Evolutionary conservation across 345 rosid genomes (phyloP).

Genomic region (Pseudoturritis turrita): DNA sequence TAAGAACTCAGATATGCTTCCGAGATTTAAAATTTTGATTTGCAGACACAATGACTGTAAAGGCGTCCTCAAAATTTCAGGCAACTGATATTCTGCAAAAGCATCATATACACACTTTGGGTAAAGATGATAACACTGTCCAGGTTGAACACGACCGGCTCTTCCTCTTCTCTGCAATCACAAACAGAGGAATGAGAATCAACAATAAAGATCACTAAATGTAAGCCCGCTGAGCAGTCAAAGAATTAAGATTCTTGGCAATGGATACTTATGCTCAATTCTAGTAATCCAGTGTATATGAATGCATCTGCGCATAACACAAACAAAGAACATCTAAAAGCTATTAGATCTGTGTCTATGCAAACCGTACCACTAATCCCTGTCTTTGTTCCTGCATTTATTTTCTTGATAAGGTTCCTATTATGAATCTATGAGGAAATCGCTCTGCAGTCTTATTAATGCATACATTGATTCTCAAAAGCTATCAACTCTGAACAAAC

Average conservation of each 20-base stretch:
- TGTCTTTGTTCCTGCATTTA: neutral
- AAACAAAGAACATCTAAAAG: neutral
- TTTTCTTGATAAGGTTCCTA: neutral
- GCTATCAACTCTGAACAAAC: slow-evolving; percentile 9
- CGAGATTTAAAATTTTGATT: slow-evolving; percentile 81
- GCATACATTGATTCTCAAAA: neutral
- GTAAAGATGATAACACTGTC: slow-evolving; percentile 87
- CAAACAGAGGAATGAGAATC: slow-evolving; percentile 23
- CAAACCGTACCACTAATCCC: neutral
- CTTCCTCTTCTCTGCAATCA: slow-evolving; percentile 82
- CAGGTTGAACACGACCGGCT: slow-evolving; percentile 93
- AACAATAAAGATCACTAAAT: neutral
- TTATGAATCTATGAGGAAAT: neutral
- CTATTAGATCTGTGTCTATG: neutral
- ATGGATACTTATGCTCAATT: neutral
- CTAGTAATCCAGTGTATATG: neutral
- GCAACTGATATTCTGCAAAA: slow-evolving; percentile 84
- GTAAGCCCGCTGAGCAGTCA: slow-evolving; percentile 1
- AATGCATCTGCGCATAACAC: neutral
- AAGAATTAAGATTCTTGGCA: neutral
- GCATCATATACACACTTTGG: slow-evolving; percentile 83
- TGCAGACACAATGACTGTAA: slow-evolving; percentile 90
- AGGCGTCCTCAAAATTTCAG: slow-evolving; percentile 94
- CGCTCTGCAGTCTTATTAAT: neutral
- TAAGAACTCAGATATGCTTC: slow-evolving; percentile 78